Conservation (phyloP, 306 rosid species). For the Malus orientalis region DNA sequence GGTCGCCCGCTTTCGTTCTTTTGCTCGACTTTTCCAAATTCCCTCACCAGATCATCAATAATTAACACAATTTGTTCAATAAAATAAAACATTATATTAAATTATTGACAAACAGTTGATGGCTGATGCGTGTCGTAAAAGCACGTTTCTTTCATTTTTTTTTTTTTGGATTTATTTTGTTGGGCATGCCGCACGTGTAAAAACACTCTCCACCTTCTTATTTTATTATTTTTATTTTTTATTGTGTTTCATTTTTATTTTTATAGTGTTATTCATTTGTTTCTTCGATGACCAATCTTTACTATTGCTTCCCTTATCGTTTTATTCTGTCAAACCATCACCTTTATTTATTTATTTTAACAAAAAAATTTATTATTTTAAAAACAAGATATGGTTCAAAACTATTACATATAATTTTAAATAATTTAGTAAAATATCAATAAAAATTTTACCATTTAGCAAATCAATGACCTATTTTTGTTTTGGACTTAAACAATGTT, state of each 20-base stretch:
- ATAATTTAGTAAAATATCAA: too few relatives aligned
- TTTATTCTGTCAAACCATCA: too few relatives aligned
- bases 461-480: too few relatives aligned
- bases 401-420: too few relatives aligned
- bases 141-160: background rate
- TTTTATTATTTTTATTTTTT: background rate
- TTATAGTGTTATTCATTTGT: too few relatives aligned
- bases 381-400: too few relatives aligned
- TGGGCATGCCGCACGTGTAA: constrained; percentile 27
- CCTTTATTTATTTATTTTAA: too few relatives aligned
- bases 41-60: background rate
- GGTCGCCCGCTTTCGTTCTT: constrained; percentile 13
- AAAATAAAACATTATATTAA: background rate
- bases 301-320: too few relatives aligned
- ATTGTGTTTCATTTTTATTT: background rate
- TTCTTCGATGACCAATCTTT: too few relatives aligned
- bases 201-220: constrained; percentile 9
- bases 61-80: background rate
- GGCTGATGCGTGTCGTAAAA: constrained; percentile 20
- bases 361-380: too few relatives aligned
- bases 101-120: constrained; percentile 38
- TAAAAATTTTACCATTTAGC: too few relatives aligned
- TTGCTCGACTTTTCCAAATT: background rate
- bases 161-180: background rate
- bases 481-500: too few relatives aligned